Evolutionary conservation across 2,329 filamentous ascomycete genomes (phyloP).

Genomic region (Colletotrichum sublineola): DNA sequence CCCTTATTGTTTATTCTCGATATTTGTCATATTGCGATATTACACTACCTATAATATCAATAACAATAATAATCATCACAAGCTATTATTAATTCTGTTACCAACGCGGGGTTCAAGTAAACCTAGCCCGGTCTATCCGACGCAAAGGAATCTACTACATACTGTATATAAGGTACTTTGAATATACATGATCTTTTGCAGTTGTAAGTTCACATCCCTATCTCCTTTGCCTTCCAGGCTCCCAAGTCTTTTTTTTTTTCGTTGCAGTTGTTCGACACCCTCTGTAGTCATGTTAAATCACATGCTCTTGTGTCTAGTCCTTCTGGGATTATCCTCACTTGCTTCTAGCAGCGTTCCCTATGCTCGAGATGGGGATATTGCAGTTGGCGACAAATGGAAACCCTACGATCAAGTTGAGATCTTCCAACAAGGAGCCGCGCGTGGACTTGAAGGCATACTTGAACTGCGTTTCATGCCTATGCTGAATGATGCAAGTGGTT

Average conservation of each 20-base stretch:
- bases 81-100: not conserved
- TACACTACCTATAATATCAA: not conserved
- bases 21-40: not conserved
- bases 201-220: not conserved
- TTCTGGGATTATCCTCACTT: not conserved
- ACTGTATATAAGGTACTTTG: not conserved
- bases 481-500: slow-evolving; percentile 11
- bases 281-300: not conserved
- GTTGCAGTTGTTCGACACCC: not conserved
- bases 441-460: not conserved
- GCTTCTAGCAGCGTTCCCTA: not conserved
- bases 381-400: slow-evolving; percentile 6
- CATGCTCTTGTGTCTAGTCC: not conserved
- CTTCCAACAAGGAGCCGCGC: not conserved
- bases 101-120: not conserved
- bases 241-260: too few species aligned
- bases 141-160: not conserved
- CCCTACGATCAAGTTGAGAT: not conserved
- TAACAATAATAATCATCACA: not conserved
- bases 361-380: not conserved
- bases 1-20: too few species aligned
- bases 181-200: not conserved
- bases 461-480: slow-evolving; percentile 18
- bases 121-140: not conserved
- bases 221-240: not conserved